Evolutionary conservation across 2,329 filamentous ascomycete genomes (phyloP), one percentile per base, ranked within the genome.

Genomic region (Myriosclerotinia scirpicola): DNA sequence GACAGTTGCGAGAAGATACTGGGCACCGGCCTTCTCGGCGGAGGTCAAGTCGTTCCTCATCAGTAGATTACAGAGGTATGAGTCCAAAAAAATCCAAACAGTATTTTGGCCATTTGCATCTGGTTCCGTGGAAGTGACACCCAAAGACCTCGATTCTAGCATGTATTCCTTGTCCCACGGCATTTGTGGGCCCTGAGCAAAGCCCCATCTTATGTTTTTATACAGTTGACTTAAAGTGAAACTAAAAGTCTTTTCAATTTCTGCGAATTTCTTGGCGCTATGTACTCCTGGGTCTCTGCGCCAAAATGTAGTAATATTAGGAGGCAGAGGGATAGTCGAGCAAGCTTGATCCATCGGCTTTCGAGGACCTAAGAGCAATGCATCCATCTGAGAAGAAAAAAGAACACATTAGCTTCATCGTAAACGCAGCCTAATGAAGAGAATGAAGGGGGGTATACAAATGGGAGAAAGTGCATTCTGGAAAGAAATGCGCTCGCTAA

Each of bases 401-500:
- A 7, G 20, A 22, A 58, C 22, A 3, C 15, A 26, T 48, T 36
- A 50, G n/a, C n/a, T 50, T 61, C 3, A 12, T 20, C n/a, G 20
- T 52, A 6, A 38, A 36, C 30, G 3, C 2, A 26, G n/a, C 6
- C 2, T 3, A 38, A 1, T 1, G 40, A 46, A 30, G 6, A 14
- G n/a, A 20, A 46, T 5, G 3, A 7, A 12, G n/a, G 22, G 48
- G 30, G 15, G 14, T 20, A 48, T 64, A 64, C 62, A 64, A 40
- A 56, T 12, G 40, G 52, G 20, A 56, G 7, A 42, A 17, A 12
- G 17, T 56, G 42, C 42, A 52, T 22, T 38, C 66, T 67, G n/a
- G 54, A 67, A 26, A 73, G 50, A 26, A 69, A 74, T 14, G 64
- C 76, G 0, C 64, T 73, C 4, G 74, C 75, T 0, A 73, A 72